Percentiles rank a stretch among this genome's conserved stretches.
Conservation (phyloP, 2,329 filamentous ascomycete genomes). For the Ceratocystis diversiconidia region DNA sequence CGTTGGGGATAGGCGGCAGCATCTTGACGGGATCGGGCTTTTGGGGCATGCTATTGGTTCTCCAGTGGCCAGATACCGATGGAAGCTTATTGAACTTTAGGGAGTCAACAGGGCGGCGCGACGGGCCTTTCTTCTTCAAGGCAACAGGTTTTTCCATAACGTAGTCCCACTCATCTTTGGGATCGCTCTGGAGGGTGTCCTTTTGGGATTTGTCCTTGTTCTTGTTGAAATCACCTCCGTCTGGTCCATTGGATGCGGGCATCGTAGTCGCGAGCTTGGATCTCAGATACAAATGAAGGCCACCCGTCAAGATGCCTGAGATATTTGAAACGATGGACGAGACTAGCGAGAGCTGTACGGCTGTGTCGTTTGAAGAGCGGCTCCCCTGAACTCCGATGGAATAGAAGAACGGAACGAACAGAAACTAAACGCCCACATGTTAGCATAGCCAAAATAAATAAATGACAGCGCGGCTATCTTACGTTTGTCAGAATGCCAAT, state of each 20-base stretch:
- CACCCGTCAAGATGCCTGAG: conserved; percentile 49
- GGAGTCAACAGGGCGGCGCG: background rate
- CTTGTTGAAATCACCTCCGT: background rate
- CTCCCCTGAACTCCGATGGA: conserved; percentile 35
- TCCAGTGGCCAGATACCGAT: background rate
- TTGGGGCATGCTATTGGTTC: conserved; percentile 11
- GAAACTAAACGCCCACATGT: conserved; percentile 28
- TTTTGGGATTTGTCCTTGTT: background rate
- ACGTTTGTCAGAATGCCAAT: conserved; percentile 45
- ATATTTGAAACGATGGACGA: conserved; percentile 52
- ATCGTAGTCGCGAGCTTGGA: conserved; percentile 39
- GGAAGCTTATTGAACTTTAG: background rate
- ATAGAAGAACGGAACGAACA: conserved; percentile 51
- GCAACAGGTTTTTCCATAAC: background rate
- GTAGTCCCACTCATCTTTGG: background rate
- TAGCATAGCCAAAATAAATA: background rate
- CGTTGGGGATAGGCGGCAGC: background rate
- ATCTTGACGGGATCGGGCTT: conserved; percentile 12
- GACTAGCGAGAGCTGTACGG: conserved; percentile 43
- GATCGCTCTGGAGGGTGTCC: background rate
- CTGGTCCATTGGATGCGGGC: background rate
- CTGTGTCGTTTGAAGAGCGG: conserved; percentile 26
- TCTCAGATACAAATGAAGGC: conserved; percentile 52
- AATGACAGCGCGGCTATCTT: conserved; percentile 23
- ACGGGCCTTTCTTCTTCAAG: background rate